Conservation (phyloP, 2,329 filamentous ascomycete species). For the Zarea fungicola region DNA sequence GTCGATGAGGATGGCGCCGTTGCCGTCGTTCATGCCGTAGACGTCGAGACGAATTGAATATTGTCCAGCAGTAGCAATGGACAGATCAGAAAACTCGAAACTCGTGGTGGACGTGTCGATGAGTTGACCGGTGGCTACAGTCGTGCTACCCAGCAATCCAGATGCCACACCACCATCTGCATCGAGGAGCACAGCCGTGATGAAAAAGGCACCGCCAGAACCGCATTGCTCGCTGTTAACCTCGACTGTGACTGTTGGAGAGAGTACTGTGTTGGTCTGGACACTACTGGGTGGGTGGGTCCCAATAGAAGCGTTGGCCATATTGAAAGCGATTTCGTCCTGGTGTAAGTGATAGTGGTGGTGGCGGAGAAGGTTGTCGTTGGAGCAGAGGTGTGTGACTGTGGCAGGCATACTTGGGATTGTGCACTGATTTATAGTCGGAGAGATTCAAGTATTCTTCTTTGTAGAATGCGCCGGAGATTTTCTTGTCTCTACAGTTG, state of each 20-base stretch:
- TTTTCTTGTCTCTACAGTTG: no score
- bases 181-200: conserved; percentile 22
- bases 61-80: conserved; percentile 18
- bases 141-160: conserved; percentile 17
- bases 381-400: background rate
- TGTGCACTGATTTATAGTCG: background rate
- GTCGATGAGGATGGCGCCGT: conserved; percentile 14
- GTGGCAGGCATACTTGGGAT: conserved; percentile 5
- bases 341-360: background rate
- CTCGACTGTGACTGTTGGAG: conserved; percentile 21
- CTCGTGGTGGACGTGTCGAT: conserved; percentile 15
- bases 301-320: conserved; percentile 17
- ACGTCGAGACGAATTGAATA: conserved; percentile 26
- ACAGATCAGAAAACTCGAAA: conserved; percentile 24
- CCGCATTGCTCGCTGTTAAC: conserved; percentile 11
- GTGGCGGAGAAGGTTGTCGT: background rate
- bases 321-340: background rate
- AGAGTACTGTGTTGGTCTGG: conserved; percentile 16
- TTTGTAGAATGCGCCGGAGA: no score
- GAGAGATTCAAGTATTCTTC: no score
- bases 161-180: conserved; percentile 17
- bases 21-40: conserved; percentile 19
- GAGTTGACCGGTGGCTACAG: conserved; percentile 17
- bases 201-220: conserved; percentile 21
- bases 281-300: conserved; percentile 22